Base-by-base conservation (phyloP, 192 early-diverging fungal genomes). In the Allomyces javanicus region DNA sequence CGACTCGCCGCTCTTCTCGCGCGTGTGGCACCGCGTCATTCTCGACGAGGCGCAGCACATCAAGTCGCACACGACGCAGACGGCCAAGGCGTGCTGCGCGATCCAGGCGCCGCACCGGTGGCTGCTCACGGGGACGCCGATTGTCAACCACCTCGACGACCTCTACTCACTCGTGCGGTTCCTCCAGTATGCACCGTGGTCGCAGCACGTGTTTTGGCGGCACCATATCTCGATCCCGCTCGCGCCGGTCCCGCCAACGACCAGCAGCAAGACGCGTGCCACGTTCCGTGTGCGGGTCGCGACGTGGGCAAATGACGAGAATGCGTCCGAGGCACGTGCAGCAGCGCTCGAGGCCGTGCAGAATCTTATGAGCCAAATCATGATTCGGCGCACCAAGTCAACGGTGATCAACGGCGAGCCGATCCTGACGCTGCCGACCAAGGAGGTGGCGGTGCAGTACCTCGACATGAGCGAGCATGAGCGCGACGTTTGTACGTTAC, bases 21-120 rank as follows among this genome's bases (percentile, higher is more conserved):
- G 94, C 4, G 79, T 89, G 50, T 97, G 90, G 84, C 82, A 86
- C 68, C 77, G 95, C 43, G 78, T 94, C 21, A 85, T 97, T n/a
- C 71, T 97, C 43, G 94, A 97, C 67, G 94, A 97, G 72, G 94
- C 94, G 0, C 94, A 97, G 73, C 80, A 84, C 22, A 95, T 97
- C 67, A 95, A 95, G 66, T 86, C 87, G 67, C 74, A 83, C 10
- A 77, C 77, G 62, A 93, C 87, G 25, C 73, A 80, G 61, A 87
- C 89, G 22, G 76, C 88, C 5, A 84, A 85, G 64, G 91, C 88
- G 0, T 84, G 86, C 19, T 81, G 79, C 67, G 78, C 82, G 10
- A 66, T 97, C 17, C 74, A 72, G 10, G 86, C 87, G 17, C 71
- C 76, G 33, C 72, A 86, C 17, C 77, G 91, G 22, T 97, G 95